Evolutionary conservation across 176 grass and related monocot species (phyloP).

Genomic region (Zoysia japonica): DNA sequence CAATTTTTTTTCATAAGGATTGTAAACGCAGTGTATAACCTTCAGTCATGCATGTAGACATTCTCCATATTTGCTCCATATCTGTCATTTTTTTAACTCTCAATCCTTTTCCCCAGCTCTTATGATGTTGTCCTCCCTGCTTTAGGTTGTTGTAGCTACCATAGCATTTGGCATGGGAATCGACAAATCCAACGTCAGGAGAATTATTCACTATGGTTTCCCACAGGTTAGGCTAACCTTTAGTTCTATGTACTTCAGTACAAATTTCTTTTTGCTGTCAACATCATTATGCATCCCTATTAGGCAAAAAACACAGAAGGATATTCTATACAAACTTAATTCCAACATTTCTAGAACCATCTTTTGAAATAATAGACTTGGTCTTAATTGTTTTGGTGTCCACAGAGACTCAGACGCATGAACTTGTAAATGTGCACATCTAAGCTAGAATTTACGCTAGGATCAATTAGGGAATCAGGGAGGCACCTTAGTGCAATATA

Average conservation of each 20-base stretch:
- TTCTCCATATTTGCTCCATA: neutral
- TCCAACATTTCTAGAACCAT: slow-evolving; percentile 17
- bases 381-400: neutral
- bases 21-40: neutral
- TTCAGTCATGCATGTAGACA: neutral
- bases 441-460: slow-evolving; percentile 16
- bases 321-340: slow-evolving; percentile 26
- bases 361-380: slow-evolving; percentile 12
- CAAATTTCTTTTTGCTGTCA: neutral
- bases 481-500: neutral
- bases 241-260: slow-evolving; percentile 21
- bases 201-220: slow-evolving; percentile 94
- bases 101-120: slow-evolving; percentile 7
- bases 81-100: slow-evolving; percentile 21
- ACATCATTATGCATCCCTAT: neutral
- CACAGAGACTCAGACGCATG: neutral
- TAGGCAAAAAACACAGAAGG: neutral
- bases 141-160: slow-evolving; percentile 94
- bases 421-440: slow-evolving; percentile 15
- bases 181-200: slow-evolving; percentile 93
- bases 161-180: slow-evolving; percentile 99
- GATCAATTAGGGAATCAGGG: neutral
- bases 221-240: slow-evolving; percentile 67
- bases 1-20: slow-evolving; percentile 3
- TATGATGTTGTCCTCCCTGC: slow-evolving; percentile 26